Conservation (phyloP, 2,329 filamentous ascomycete species). For the Camillea tinctor region DNA sequence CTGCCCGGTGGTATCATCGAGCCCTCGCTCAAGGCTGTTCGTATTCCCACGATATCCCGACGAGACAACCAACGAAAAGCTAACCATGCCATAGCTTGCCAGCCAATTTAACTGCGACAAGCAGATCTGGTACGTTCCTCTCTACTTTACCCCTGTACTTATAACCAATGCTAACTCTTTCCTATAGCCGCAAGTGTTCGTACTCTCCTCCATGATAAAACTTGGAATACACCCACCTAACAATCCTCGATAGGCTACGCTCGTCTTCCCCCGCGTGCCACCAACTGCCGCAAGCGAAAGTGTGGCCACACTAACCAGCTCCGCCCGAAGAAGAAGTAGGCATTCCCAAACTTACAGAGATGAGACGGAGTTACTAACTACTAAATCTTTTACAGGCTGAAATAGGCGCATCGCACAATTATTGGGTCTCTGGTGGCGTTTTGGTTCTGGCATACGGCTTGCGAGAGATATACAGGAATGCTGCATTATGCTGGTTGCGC, state of each 20-base stretch:
- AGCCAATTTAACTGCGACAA: neutral
- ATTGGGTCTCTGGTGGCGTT: neutral
- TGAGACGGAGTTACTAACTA: neutral
- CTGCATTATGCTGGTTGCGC: neutral
- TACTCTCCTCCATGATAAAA: constrained; percentile 9
- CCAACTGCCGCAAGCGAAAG: constrained; percentile 99
- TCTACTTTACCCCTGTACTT: neutral
- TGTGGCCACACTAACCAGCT: constrained; percentile 99
- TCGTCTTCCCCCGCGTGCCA: constrained; percentile 94
- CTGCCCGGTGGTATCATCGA: constrained; percentile 99
- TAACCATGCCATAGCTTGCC: neutral
- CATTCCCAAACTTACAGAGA: neutral
- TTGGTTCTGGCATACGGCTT: neutral
- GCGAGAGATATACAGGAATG: neutral
- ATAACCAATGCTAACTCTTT: neutral
- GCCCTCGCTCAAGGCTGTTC: constrained; percentile 90
- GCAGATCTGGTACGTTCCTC: neutral
- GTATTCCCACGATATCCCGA: neutral
- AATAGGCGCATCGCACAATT: neutral
- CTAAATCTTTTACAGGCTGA: neutral
- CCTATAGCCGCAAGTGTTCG: constrained; percentile 86
- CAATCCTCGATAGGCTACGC: constrained; percentile 41
- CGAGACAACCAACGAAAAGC: neutral
- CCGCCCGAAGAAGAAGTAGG: constrained; percentile 97
- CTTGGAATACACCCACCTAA: neutral